Percentiles rank a stretch among this genome's conserved stretches.
Conservation (phyloP, 2,329 filamentous ascomycete genomes). For the Hymenoscyphus salicellus region DNA sequence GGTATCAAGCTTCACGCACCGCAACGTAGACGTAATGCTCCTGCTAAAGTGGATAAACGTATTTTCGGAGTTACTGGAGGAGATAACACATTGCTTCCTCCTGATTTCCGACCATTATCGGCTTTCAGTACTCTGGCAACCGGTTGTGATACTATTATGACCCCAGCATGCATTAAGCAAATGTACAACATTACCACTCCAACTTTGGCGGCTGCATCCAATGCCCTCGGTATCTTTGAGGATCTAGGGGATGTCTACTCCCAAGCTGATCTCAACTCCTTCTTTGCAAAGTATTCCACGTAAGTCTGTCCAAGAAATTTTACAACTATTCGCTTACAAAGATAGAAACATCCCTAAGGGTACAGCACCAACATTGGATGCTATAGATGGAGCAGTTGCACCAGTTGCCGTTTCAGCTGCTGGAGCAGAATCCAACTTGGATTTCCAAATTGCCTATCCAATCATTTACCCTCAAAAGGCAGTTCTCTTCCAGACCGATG, state of each 20-base stretch:
- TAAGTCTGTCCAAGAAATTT: conserved; percentile 35
- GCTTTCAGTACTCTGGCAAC: conserved; percentile 8
- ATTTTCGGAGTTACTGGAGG: conserved; percentile 21
- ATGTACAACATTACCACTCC: conserved; percentile 35
- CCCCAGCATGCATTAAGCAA: conserved; percentile 43
- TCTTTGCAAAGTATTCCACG: conserved; percentile 33
- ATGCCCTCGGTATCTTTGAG: conserved; percentile 50
- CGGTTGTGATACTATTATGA: conserved; percentile 37
- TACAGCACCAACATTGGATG: conserved; percentile 40
- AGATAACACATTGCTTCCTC: conserved; percentile 8
- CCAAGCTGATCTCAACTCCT: conserved; percentile 46
- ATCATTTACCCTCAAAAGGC: conserved; percentile 47
- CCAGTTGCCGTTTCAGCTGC: conserved; percentile 30
- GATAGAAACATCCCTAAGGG: conserved; percentile 37
- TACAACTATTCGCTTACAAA: background rate
- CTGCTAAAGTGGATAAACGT: conserved; percentile 17
- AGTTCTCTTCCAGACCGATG: conserved; percentile 45
- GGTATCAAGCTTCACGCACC: conserved; percentile 40
- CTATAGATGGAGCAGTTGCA: conserved; percentile 41
- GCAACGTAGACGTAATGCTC: conserved; percentile 38
- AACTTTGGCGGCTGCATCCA: conserved; percentile 15
- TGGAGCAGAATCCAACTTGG: conserved; percentile 42
- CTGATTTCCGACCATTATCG: conserved; percentile 11
- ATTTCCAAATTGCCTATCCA: conserved; percentile 45
- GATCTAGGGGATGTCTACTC: conserved; percentile 52